Percentiles rank a stretch among this genome's conserved stretches.
phyloP scores from a whole-genome alignment of 2,329 filamentous ascomycete species.

The Bertia moriformis region DNA sequence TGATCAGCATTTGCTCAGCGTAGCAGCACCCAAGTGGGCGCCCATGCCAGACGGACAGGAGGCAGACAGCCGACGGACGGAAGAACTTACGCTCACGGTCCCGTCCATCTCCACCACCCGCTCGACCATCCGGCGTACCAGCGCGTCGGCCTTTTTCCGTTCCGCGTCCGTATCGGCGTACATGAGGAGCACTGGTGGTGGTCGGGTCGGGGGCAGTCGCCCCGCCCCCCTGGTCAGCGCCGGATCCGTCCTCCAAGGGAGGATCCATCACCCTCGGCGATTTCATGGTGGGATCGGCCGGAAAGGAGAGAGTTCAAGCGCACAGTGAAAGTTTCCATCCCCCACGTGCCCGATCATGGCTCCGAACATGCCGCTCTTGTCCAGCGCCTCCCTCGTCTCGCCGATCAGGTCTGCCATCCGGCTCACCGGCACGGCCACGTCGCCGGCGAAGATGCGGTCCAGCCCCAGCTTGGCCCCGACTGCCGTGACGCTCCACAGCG shows the following conservation, averaged over 20 bases:
- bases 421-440: slow-evolving; percentile 72
- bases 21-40: background rate
- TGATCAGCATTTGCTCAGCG: slow-evolving; percentile 3
- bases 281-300: too few species aligned
- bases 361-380: slow-evolving; percentile 38
- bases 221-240: too few species aligned
- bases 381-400: slow-evolving; percentile 52
- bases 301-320: too few species aligned
- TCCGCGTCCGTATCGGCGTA: slow-evolving; percentile 60
- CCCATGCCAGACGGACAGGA: slow-evolving; percentile 1
- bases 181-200: too few species aligned
- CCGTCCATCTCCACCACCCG: slow-evolving; percentile 72
- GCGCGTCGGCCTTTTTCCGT: slow-evolving; percentile 47
- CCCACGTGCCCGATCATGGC: slow-evolving; percentile 60
- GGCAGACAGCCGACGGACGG: background rate
- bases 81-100: slow-evolving; percentile 60
- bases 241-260: too few species aligned
- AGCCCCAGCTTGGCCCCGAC: slow-evolving; percentile 36
- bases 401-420: slow-evolving; percentile 63
- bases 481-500: slow-evolving; percentile 67
- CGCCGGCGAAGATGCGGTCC: slow-evolving; percentile 74
- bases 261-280: too few species aligned
- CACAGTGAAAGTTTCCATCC: slow-evolving; percentile 63
- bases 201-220: too few species aligned
- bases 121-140: slow-evolving; percentile 77